Evolutionary conservation across 2,329 filamentous ascomycete genomes (phyloP), one percentile per base, ranked within the genome.

Genomic region (Penicillium sp.): DNA sequence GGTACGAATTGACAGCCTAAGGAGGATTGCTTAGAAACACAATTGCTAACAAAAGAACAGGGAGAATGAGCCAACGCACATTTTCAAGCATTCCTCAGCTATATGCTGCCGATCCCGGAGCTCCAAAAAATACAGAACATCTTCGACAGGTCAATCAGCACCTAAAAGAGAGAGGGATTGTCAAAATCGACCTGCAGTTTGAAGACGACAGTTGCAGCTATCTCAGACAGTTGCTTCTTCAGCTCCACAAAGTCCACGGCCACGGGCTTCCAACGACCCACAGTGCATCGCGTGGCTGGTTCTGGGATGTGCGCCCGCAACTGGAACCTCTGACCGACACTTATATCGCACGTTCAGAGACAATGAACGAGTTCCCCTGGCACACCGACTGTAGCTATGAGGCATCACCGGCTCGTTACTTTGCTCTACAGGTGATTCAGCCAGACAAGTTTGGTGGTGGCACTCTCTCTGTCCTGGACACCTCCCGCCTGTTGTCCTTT

Each of bases 311-410:
- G 6, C 71, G 71, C 1, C 76, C 73, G 9, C 45, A 37, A 14
- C 20, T 15, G 11, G 20, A 20, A 6, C 7, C 23, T 4, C 29
- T 14, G 8, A 15, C 29, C 29, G 18, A 37, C 8, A 18, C 27
- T 35, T 20, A 35, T 35, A 35, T 15, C 22, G 75, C 76, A 1
- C 66, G 75, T 0, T 75, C 73, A 1, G 75, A 78, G 54, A 78
- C 76, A 1, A 77, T 76, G 73, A 54, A 67, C 0, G 60, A 72
- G 1, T 78, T 78, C 29, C 69, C 74, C 0, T 78, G 76, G 76
- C 76, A 78, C 43, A 78, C 73, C 0, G 75, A 78, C 43, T 78
- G 76, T 60, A 75, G 73, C 56, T 78, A 78, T 43, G 76, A 78
- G 44, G 52, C 69, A 0, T 53, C 56, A 1, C 65, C 72, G 0